Percentiles rank a stretch among this genome's conserved stretches.
Conservation (phyloP, 2,329 filamentous ascomycete species). For the Colletotrichum karsti region DNA sequence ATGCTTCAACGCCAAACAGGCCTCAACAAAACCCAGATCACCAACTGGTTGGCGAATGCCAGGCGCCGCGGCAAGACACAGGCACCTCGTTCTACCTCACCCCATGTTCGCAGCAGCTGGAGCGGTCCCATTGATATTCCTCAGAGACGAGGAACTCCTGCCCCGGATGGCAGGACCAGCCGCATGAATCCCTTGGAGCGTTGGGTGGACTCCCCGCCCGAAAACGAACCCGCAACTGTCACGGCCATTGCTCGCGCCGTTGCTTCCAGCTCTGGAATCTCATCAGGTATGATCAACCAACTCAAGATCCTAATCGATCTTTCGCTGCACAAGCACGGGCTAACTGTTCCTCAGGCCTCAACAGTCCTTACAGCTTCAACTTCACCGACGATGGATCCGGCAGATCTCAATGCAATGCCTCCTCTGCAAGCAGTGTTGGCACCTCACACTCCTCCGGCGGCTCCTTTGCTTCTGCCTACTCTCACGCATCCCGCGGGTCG, state of each 20-base stretch:
- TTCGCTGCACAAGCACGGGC: neutral
- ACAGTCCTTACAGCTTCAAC: conserved; percentile 65
- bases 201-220: conserved; percentile 67
- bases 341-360: conserved; percentile 49
- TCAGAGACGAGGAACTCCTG: conserved; percentile 63
- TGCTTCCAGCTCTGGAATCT: conserved; percentile 58
- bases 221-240: conserved; percentile 68
- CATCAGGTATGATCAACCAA: conserved; percentile 33
- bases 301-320: neutral
- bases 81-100: conserved; percentile 73
- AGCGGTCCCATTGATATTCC: conserved; percentile 79
- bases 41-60: conserved; percentile 93
- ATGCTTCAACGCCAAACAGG: conserved; percentile 81
- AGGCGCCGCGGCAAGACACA: conserved; percentile 83
- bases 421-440: conserved; percentile 67
- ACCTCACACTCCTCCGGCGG: conserved; percentile 68
- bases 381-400: conserved; percentile 69
- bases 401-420: conserved; percentile 65
- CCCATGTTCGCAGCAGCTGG: conserved; percentile 68
- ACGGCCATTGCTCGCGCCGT: conserved; percentile 67
- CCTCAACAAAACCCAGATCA: conserved; percentile 83
- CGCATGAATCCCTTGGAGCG: conserved; percentile 66
- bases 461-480: conserved; percentile 67
- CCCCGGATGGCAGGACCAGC: conserved; percentile 45
- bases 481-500: conserved; percentile 65